Evolutionary conservation across 1,284 basidiomycete genomes (phyloP).

Genomic region (Sporisorium reilianum): DNA sequence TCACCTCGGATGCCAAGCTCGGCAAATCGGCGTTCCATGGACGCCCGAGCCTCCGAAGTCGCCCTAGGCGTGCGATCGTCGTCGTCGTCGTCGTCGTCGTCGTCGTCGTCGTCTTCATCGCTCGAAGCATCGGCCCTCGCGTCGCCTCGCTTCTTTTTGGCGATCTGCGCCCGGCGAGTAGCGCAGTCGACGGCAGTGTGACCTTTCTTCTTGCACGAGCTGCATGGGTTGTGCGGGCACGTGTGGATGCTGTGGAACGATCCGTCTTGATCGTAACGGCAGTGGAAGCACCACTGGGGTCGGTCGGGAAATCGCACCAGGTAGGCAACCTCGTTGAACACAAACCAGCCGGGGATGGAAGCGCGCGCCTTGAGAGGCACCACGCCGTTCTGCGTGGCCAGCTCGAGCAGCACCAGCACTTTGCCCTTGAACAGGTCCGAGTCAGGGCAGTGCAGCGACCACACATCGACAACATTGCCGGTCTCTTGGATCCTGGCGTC

Average conservation of each 20-base stretch:
- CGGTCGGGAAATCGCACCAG: conserved; percentile 33
- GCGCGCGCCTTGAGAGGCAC: conserved; percentile 18
- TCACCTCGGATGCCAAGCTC: conserved; percentile 27
- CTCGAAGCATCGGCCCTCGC: not conserved
- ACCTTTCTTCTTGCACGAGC: conserved; percentile 15
- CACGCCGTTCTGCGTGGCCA: conserved; percentile 7
- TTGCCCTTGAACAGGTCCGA: conserved; percentile 23
- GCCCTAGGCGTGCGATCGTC: not conserved
- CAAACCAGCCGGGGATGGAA: conserved; percentile 33
- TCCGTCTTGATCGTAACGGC: conserved; percentile 20
- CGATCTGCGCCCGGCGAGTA: conserved; percentile 18
- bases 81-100: conserved; percentile 9
- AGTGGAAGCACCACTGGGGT: conserved; percentile 35
- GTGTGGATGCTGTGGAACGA: conserved; percentile 31
- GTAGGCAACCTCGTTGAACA: conserved; percentile 22
- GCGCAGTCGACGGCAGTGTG: conserved; percentile 26
- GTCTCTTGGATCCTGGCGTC: conserved; percentile 12
- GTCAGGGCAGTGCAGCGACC: conserved; percentile 16
- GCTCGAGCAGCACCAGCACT: conserved; percentile 34
- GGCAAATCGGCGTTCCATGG: conserved; percentile 35
- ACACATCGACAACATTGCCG: conserved; percentile 28
- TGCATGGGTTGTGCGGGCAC: conserved; percentile 19
- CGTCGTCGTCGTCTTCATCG: conserved; percentile 10
- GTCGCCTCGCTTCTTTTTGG: conserved; percentile 14
- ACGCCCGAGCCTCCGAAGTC: conserved; percentile 13